These are phyloP conservation scores for Westerdykella sp. DNA, from an alignment of 2,329 filamentous ascomycete species.

Conservation along the genomic window DNA sequence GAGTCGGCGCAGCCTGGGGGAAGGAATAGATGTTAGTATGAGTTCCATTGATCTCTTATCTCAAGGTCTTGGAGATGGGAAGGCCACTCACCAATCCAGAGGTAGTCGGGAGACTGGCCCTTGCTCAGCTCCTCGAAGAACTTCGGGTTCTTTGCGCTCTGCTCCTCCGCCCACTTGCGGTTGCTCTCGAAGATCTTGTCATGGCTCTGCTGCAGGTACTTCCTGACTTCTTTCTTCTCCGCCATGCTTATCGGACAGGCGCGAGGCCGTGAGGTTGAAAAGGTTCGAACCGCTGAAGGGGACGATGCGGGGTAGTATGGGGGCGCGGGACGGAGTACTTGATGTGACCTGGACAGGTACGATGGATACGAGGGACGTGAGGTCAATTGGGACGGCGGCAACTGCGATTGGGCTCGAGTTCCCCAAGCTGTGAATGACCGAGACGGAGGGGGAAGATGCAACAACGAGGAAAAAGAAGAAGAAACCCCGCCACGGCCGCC, in stretches of 20 bases:
- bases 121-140: slow-evolving; percentile 60
- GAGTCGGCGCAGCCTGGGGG: slow-evolving; percentile 34
- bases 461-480: neutral
- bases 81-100: slow-evolving; percentile 43
- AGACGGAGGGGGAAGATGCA: neutral
- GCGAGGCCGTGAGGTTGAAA: neutral
- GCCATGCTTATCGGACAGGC: slow-evolving; percentile 15
- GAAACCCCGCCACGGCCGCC: neutral
- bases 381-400: slow-evolving; percentile 44
- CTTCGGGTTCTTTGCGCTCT: slow-evolving; percentile 53
- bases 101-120: slow-evolving; percentile 64
- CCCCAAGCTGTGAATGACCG: neutral
- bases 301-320: neutral
- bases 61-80: neutral
- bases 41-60: neutral
- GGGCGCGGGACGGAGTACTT: neutral
- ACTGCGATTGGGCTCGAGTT: slow-evolving; percentile 37
- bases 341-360: neutral
- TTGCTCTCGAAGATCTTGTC: slow-evolving; percentile 65
- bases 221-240: slow-evolving; percentile 21
- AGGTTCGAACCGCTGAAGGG: neutral
- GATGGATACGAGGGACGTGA: neutral
- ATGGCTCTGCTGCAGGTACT: slow-evolving; percentile 58
- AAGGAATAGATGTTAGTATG: slow-evolving; percentile 3
- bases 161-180: slow-evolving; percentile 57